Conservation (phyloP, 2,329 filamentous ascomycete species). For the Mycogone perniciosa region DNA sequence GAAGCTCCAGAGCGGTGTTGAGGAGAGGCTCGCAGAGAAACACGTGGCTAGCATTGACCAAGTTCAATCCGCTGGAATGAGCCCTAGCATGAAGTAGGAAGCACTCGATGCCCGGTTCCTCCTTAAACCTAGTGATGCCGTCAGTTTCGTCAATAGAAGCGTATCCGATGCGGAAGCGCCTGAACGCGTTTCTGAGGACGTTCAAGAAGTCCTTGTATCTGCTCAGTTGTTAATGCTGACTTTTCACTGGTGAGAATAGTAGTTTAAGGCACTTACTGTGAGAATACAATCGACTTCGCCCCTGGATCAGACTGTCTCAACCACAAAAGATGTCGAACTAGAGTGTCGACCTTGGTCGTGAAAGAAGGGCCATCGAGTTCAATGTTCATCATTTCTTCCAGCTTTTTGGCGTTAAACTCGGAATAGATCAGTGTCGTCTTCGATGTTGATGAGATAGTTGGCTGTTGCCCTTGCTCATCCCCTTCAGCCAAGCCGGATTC, state of each 20-base stretch:
- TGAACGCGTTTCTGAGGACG: constrained; percentile 65
- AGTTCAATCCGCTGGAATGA: constrained; percentile 80
- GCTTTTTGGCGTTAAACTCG: constrained; percentile 61
- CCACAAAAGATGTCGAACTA: constrained; percentile 78
- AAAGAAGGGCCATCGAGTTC: constrained; percentile 68
- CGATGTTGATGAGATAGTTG: constrained; percentile 14
- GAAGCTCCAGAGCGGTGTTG: constrained; percentile 88
- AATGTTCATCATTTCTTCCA: constrained; percentile 76
- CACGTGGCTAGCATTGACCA: constrained; percentile 89
- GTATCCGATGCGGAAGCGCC: constrained; percentile 64
- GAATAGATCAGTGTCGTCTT: constrained; percentile 61
- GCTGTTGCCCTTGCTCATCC: constrained; percentile 9
- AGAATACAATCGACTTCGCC: constrained; percentile 90
- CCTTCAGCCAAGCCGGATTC: background rate
- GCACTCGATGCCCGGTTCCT: constrained; percentile 67
- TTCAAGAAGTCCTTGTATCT: constrained; percentile 70
- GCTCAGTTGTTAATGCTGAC: background rate
- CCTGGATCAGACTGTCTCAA: constrained; percentile 77
- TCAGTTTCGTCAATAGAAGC: constrained; percentile 61
- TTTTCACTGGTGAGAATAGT: constrained; percentile 1
- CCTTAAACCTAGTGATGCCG: constrained; percentile 71
- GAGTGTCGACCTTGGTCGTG: constrained; percentile 83
- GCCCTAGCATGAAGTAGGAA: constrained; percentile 86
- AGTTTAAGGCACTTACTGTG: constrained; percentile 48
- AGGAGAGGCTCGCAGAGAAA: constrained; percentile 91